Conservation (phyloP, 108 stramenopile species). For the Cylindrotheca closterium region DNA sequence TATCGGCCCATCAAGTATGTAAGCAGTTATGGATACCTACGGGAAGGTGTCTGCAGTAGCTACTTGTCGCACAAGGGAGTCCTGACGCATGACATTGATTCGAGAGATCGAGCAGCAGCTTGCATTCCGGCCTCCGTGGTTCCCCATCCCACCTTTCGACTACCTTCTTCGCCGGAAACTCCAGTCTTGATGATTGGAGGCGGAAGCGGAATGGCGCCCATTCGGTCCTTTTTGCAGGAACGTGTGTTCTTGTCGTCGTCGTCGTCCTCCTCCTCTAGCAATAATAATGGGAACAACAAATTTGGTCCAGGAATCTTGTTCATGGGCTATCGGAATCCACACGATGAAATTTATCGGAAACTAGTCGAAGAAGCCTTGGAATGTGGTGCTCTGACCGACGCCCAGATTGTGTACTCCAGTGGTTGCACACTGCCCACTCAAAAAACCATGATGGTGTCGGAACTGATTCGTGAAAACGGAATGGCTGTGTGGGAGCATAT, state of each 20-base stretch:
- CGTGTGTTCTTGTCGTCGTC: constrained; percentile 34
- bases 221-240: constrained; percentile 69
- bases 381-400: constrained; percentile 40
- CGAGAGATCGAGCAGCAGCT: neutral
- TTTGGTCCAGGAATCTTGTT: constrained; percentile 50
- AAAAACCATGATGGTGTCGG: constrained; percentile 35
- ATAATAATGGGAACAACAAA: neutral
- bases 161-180: constrained; percentile 44
- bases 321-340: constrained; percentile 59
- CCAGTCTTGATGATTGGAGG: constrained; percentile 70
- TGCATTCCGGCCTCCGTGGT: constrained; percentile 32
- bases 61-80: constrained; percentile 41
- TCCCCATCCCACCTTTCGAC: constrained; percentile 62
- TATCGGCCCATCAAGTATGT: constrained; percentile 64
- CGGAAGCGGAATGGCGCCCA: constrained; percentile 73
- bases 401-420: constrained; percentile 34
- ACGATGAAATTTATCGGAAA: constrained; percentile 56
- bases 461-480: constrained; percentile 34
- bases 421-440: constrained; percentile 26
- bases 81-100: constrained; percentile 7
- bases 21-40: constrained; percentile 35
- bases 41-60: constrained; percentile 61
- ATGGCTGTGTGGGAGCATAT: constrained; percentile 31
- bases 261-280: no score
- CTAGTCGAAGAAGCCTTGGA: constrained; percentile 41